These are phyloP conservation scores for Pyrus communis DNA, from an alignment of 306 rosid genomes.

Conservation along the genomic window DNA sequence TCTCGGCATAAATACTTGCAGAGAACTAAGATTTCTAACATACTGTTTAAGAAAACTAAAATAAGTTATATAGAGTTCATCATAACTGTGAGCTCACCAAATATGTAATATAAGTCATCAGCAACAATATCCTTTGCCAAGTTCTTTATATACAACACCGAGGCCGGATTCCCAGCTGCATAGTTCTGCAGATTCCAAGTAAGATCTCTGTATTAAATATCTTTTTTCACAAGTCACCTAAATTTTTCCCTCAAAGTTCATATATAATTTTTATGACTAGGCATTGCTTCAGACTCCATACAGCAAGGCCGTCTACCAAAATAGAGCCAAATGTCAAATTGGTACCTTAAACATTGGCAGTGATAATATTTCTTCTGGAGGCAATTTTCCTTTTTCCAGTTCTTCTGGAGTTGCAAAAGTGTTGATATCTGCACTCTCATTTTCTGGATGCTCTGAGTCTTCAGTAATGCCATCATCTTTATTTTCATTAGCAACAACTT, in stretches of 20 bases:
- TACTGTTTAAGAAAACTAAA: neutral
- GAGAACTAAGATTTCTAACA: neutral
- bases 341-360: conserved; percentile 95
- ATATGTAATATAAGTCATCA: conserved; percentile 74
- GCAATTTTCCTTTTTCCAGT: conserved; percentile 66
- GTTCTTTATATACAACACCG: conserved; percentile 88
- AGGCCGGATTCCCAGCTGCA: conserved; percentile 71
- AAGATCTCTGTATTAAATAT: conserved; percentile 8
- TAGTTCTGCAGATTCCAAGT: conserved; percentile 65
- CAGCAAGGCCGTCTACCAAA: neutral
- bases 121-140: conserved; percentile 77
- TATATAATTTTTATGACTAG: too few species aligned
- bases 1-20: neutral
- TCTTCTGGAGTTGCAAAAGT: conserved; percentile 61
- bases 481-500: conserved; percentile 38
- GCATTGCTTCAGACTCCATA: too few species aligned
- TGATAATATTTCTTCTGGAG: conserved; percentile 81
- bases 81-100: conserved; percentile 53
- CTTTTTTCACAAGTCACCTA: neutral
- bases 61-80: neutral
- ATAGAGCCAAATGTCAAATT: conserved; percentile 1
- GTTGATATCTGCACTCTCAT: conserved; percentile 37
- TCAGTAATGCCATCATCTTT: conserved; percentile 31
- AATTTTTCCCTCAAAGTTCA: neutral
- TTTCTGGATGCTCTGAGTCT: conserved; percentile 50